Evolutionary conservation across 352 stramenopile species (phyloP), one percentile per base, ranked within the genome.

Genomic region (Phytophthora brassicae): DNA sequence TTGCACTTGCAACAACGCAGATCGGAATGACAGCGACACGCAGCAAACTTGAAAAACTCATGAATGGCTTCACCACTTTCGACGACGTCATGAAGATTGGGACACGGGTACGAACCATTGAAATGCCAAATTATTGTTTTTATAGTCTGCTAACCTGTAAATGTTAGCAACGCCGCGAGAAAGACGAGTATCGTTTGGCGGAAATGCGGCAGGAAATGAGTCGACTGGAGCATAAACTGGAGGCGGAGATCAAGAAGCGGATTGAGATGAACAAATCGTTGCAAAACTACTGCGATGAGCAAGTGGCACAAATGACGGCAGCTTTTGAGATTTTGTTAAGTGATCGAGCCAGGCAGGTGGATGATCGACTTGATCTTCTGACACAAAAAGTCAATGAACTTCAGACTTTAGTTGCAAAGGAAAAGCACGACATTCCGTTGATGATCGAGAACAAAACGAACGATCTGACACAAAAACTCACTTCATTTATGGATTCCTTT

Each of bases 201-300:
- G 86, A 98, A 70, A 92, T 98, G 68, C 84, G 86, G 41, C 86
- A 97, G 23, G 88, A 98, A 65, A 96, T 98, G 75, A 86, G 70
- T 46, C 79, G 86, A 0, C 68, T 98, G 9, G 94, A 98, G 74
- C 69, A 87, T 62, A 92, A 94, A 11, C 77, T 98, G n/a, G 86
- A 95, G 24, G 84, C 88, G 6, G 92, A 98, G 78, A 96, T 93
- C 46, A 96, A 96, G 72, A 90, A 96, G 64, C 89, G 95, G n/a
- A 81, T 98, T 22, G 90, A 98, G 72, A 96, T 96, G 72, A 97
- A 95, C 66, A 96, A 97, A 59, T 91, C 82, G 52, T 68, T 98
- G 19, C 84, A 98, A 61, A 88, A 89, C 46, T 89, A 92, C 46
- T 97, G 90, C 58, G 89, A 93, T 46, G 81, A 96, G 66, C 87